Base-by-base conservation (phyloP, 1,284 basidiomycete genomes). In the Trichosporon asahii region DNA sequence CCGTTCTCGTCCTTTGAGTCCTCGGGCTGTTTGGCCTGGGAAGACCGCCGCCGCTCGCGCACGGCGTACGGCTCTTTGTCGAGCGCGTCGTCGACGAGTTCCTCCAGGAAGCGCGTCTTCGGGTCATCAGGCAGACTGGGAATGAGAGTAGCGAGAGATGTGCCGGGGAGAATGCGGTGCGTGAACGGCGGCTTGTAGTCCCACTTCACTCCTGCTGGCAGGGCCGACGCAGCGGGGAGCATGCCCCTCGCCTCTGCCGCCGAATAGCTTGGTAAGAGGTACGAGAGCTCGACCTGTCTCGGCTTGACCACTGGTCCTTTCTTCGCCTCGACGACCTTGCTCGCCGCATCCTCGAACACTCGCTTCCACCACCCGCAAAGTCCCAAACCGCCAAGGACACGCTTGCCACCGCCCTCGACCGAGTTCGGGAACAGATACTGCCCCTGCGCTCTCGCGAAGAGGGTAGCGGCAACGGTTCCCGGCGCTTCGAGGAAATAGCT, bases 361-460 rank as follows among this genome's bases (percentile, higher is more conserved):
- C 88, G 86, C 79, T 91, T 91, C 96, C 96, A 99, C 96, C 96
- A 99, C 64, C 86, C 89, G 80, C 94, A 95, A 1, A 99, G 87
- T 74, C 88, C 88, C 29, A 90, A 86, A 77, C 98, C 96, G 40
- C 88, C 87, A 66, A 96, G 83, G 1, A 92, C 90, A 27, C 86
- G 88, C 85, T 98, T 98, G 23, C 70, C 73, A 64, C 76, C 37
- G 74, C 88, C 90, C 29, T 94, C 89, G 3, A 88, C 85, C n/a
- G 92, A 94, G 78, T 95, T 94, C 0, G 95, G 92, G 81, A 99
- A 98, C 33, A 99, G 86, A 80, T 99, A 99, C 79, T 98, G 95
- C 40, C 85, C 86, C 83, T 98, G 95, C 1, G 92, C 89, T 21
- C 95, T 88, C 1, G 96, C 96, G 78, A 99, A 97, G 33, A 98